phyloP scores from a whole-genome alignment of 495 filamentous ascomycete species.

The Poronia punctata region DNA sequence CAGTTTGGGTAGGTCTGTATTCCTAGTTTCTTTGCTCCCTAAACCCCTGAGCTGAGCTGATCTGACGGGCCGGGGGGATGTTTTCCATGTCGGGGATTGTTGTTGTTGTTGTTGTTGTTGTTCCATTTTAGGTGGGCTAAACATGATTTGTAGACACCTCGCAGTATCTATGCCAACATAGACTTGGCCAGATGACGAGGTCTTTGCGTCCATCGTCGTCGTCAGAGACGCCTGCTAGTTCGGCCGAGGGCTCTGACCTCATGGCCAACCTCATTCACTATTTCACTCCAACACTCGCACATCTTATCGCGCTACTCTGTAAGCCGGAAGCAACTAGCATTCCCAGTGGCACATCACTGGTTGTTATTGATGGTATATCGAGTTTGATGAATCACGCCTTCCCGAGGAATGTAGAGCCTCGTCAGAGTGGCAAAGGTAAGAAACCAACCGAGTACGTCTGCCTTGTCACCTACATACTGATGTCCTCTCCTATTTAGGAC shows the following conservation, averaged over 20 bases:
- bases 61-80: no score
- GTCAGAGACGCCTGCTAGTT: neutral
- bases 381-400: constrained; percentile 69
- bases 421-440: constrained; percentile 22
- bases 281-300: constrained; percentile 53
- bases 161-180: constrained; percentile 16
- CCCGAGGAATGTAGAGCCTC: constrained; percentile 34
- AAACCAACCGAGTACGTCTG: constrained; percentile 14
- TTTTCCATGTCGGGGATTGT: no score
- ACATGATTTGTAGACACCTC: constrained; percentile 6
- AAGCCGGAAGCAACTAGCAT: constrained; percentile 55
- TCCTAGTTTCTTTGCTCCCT: constrained; percentile 2
- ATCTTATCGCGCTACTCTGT: constrained; percentile 66
- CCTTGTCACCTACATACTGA: neutral
- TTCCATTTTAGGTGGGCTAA: neutral
- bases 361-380: constrained; percentile 75
- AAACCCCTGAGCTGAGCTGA: no score
- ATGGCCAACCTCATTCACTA: constrained; percentile 26
- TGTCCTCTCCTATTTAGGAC: constrained; percentile 18
- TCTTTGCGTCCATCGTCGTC: constrained; percentile 3
- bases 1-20: constrained; percentile 80
- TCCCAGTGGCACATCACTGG: constrained; percentile 49
- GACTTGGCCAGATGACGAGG: constrained; percentile 17
- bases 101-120: no score
- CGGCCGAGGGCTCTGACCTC: neutral